Base-by-base conservation (phyloP, 148 eudicot species). In the Cornus kousa region DNA sequence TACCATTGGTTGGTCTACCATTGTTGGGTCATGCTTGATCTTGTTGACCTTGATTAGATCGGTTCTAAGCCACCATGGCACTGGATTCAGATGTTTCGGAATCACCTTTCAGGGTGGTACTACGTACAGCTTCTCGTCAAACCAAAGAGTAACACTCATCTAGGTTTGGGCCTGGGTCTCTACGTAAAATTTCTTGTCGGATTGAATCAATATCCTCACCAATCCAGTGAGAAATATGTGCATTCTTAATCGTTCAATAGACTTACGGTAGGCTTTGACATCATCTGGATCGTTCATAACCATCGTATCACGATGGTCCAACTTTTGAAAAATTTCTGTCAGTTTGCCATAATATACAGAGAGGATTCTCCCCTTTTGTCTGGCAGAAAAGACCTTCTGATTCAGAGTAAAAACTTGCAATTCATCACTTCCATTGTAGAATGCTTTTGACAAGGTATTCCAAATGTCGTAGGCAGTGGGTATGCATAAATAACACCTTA, bases 361-460 rank as follows among this genome's bases (percentile, higher is more conserved):
- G 10, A 65, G 9, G 1, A 31, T 7, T 65, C 5, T 65, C 3
- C 31, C 8, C 2, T n/a, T n/a, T 50, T 50, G 57, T 50, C 4
- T 50, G 57, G 57, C 6, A 8, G 57, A 8, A 12, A 50, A 50
- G 14, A 7, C 57, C 14, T 50, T 50, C 4, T 50, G 57, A 50
- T 50, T 50, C 57, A 22, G 22, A 9, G 46, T 0, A 33, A 2
- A 35, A 9, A 32, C 72, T 14, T 39, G 23, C 7, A 33, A 35
- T 33, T 70, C 72, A 70, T 70, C 72, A 33, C 46, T 33, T 33
- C 46, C 72, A 70, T 70, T 48, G 32, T 70, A 70, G 5, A 70
- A 70, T 3, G 43, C n/a, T 9, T 13, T 32, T 12, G 43, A 32
- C 4, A 66, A 9, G 17, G 68, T 0, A 14, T 8, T 9, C 68